phyloP scores from a whole-genome alignment of 2,329 filamentous ascomycete species.

The Paraconiothyrium brasiliense region DNA sequence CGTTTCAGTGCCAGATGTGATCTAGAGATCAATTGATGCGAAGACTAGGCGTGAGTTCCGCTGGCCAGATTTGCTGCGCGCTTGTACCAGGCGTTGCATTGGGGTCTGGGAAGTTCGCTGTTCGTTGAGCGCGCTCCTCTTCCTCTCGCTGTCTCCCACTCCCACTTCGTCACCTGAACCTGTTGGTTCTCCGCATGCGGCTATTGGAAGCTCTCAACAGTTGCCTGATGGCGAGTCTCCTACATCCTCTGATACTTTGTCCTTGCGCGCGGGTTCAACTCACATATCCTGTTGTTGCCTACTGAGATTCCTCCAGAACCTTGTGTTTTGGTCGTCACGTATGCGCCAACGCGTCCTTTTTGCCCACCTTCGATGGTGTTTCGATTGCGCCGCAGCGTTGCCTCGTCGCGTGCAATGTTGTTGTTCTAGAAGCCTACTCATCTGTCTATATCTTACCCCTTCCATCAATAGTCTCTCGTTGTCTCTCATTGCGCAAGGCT shows the following conservation, averaged over 20 bases:
- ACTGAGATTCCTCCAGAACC: background rate
- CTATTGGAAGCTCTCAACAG: background rate
- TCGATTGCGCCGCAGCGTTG: constrained; percentile 31
- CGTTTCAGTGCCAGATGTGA: constrained; percentile 16
- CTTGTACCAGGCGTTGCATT: constrained; percentile 24
- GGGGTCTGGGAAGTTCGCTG: constrained; percentile 28
- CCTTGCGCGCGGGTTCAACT: background rate
- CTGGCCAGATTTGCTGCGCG: constrained; percentile 13
- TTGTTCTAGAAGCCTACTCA: background rate
- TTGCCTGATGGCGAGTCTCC: constrained; percentile 9
- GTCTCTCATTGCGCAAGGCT: background rate
- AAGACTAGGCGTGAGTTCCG: constrained; percentile 6
- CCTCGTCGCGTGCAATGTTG: constrained; percentile 7
- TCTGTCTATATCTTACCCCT: background rate
- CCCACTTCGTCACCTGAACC: background rate
- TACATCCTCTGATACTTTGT: background rate
- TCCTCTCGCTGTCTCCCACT: background rate
- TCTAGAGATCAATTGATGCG: constrained; percentile 9
- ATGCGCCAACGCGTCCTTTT: constrained; percentile 23
- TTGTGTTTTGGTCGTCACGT: constrained; percentile 22
- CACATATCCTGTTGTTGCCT: constrained; percentile 14
- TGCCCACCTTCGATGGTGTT: constrained; percentile 30
- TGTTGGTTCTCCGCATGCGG: background rate
- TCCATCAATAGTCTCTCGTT: background rate
- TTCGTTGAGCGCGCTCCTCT: constrained; percentile 15